Evolutionary conservation across 192 early-diverging fungal species (phyloP), one percentile per base, ranked within the genome.

Genomic region (Linnemannia hyalina): DNA sequence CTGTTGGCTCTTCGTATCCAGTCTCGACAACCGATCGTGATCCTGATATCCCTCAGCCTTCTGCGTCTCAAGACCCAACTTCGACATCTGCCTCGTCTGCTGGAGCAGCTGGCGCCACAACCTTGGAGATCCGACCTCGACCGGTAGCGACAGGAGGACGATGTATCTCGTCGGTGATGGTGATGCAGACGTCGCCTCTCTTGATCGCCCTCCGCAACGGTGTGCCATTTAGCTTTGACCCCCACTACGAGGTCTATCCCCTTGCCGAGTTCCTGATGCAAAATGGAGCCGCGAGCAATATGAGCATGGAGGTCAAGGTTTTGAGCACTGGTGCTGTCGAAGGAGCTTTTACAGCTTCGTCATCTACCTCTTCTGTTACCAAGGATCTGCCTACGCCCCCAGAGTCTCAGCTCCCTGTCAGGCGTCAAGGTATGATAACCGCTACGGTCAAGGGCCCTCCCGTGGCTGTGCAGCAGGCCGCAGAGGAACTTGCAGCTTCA

Each of bases 261-360:
- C 55, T 86, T n/a, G 84, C 84, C 29, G 84, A 86, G 74, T 86
- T 81, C 42, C 47, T 86, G 79, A 86, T 86, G 60, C 84, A 73
- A 65, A 86, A 86, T 36, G 84, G 84, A 11, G 84, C 84, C 4
- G 84, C 84, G 18, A 81, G 84, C 29, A 86, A 86, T 23, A 73
- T 78, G 76, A 80, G 84, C 46, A 68, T 86, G 60, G 75, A 86
- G 46, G 84, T 86, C 22, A 80, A 77, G 40, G 23, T 86, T 8
- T 41, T 86, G 44, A 75, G 72, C 5, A 38, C 23, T 40, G 70
- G 32, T 54, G 52, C n/a, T 4, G 11, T 65, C 26, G 60, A 65
- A 4, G 29, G 60, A 32, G 29, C 60, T 3, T 65, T 32, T 18
- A 70, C 69, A 15, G 29, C 46, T 9, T n/a, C 5, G 44, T 46